These are phyloP conservation scores for Lanmaoa rubissima DNA, from an alignment of 768 basidiomycete genomes.

Conservation along the genomic window DNA sequence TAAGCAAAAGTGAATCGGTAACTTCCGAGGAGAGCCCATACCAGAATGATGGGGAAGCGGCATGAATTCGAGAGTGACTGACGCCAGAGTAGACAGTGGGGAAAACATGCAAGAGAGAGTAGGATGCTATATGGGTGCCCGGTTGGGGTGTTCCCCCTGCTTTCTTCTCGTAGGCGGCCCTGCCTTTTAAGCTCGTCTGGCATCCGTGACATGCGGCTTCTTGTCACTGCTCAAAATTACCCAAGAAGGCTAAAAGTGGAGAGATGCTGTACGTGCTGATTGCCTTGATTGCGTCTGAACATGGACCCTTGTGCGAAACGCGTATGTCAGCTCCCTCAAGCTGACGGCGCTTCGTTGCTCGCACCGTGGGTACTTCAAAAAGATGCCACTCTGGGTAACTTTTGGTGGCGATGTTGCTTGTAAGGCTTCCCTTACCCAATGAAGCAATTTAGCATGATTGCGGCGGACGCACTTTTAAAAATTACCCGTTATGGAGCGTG, in stretches of 20 bases:
- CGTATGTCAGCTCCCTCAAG: slow-evolving; percentile 28
- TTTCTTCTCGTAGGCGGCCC: slow-evolving; percentile 12
- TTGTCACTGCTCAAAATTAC: slow-evolving; percentile 25
- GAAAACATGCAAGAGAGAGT: slow-evolving; percentile 1
- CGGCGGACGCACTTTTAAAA: slow-evolving; percentile 8
- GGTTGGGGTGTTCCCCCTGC: slow-evolving; percentile 10
- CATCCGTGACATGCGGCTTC: slow-evolving; percentile 16
- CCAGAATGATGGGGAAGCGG: neutral
- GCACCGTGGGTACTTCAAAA: neutral
- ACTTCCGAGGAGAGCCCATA: slow-evolving; percentile 15
- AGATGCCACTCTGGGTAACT: slow-evolving; percentile 27
- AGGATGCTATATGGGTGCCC: slow-evolving; percentile 1
- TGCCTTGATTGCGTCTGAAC: slow-evolving; percentile 26
- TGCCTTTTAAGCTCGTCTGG: slow-evolving; percentile 27
- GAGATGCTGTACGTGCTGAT: slow-evolving; percentile 21
- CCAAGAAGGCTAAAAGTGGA: slow-evolving; percentile 19
- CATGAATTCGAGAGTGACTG: neutral
- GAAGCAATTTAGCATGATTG: slow-evolving; percentile 23
- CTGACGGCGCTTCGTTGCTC: neutral
- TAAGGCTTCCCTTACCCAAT: slow-evolving; percentile 12
- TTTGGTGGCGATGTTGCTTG: slow-evolving; percentile 18
- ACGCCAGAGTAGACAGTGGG: neutral
- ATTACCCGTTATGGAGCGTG: slow-evolving; percentile 22
- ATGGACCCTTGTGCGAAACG: slow-evolving; percentile 29
- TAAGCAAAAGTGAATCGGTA: slow-evolving; percentile 19